These are phyloP conservation scores for Eucalyptus erythrocorys DNA, from an alignment of 345 rosid genomes.

Conservation along the genomic window DNA sequence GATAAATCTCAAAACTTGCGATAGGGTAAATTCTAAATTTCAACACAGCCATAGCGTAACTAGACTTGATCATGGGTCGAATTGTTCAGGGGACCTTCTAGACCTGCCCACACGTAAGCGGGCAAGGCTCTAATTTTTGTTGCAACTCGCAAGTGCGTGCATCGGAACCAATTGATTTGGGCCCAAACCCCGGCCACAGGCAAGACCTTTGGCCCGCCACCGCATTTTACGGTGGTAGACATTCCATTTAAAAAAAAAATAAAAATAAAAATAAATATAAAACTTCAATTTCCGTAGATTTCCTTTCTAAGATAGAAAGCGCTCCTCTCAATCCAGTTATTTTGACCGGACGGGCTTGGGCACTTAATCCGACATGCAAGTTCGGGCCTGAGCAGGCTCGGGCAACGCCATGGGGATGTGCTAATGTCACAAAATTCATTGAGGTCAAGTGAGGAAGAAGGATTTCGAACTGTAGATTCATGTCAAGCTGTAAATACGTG, in stretches of 20 bases:
- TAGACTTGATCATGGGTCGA: neutral
- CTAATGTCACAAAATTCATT: neutral
- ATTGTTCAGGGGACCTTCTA: neutral
- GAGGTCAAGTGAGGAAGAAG: neutral
- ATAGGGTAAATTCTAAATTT: too few relatives aligned
- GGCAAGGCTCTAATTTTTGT: neutral
- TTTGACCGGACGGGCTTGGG: too few relatives aligned
- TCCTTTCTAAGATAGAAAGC: neutral
- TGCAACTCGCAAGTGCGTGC: neutral
- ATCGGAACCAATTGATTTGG: neutral
- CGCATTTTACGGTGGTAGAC: neutral
- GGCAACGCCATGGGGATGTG: neutral
- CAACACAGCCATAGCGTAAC: neutral
- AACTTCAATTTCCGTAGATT: neutral
- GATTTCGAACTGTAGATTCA: neutral
- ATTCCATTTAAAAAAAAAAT: neutral
- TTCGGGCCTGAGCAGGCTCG: neutral
- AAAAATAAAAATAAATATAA: fast-evolving
- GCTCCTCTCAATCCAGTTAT: neutral
- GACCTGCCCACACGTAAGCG: neutral
- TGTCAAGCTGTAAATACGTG: neutral
- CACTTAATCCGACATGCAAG: too few relatives aligned
- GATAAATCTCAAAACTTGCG: neutral
- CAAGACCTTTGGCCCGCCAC: neutral
- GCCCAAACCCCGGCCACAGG: neutral